Conservation (phyloP, 805 yeast genomes). For the Middelhovenomyces tepae region DNA sequence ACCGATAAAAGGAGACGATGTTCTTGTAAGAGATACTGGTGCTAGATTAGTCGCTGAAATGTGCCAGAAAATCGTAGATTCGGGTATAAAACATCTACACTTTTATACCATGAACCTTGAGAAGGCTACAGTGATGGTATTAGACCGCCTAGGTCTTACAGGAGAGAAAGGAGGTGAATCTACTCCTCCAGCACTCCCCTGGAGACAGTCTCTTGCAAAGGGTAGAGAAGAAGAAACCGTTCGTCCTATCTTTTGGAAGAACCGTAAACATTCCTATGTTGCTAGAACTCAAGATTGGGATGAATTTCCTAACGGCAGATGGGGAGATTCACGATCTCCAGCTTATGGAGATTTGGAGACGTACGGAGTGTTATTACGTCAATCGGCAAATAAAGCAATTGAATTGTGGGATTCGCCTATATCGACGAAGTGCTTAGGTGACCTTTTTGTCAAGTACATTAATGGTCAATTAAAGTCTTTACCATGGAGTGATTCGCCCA, state of each 20-base stretch:
- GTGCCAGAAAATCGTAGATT: slow-evolving; percentile 64
- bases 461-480: slow-evolving; percentile 61
- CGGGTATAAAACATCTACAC: slow-evolving; percentile 76
- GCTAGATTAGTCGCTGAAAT: slow-evolving; percentile 72
- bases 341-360: slow-evolving; percentile 89
- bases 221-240: slow-evolving; percentile 71
- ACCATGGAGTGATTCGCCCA: slow-evolving; percentile 95
- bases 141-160: slow-evolving; percentile 59
- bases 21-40: slow-evolving; percentile 76
- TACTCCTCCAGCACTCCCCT: slow-evolving; percentile 46
- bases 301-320: slow-evolving; percentile 97
- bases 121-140: slow-evolving; percentile 77
- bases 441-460: slow-evolving; percentile 60
- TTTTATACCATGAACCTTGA: slow-evolving; percentile 97
- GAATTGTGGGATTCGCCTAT: slow-evolving; percentile 86
- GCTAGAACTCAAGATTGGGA: slow-evolving; percentile 92
- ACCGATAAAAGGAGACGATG: slow-evolving; percentile 85
- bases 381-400: slow-evolving; percentile 60
- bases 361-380: slow-evolving; percentile 73
- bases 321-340: slow-evolving; percentile 98
- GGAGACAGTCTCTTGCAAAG: slow-evolving; percentile 86
- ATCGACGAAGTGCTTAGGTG: slow-evolving; percentile 47
- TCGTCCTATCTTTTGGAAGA: slow-evolving; percentile 94
- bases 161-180: slow-evolving; percentile 17
- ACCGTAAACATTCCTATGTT: slow-evolving; percentile 82